phyloP scores from a whole-genome alignment of 805 yeast species.

The Wickerhamiella allomyrinae region DNA sequence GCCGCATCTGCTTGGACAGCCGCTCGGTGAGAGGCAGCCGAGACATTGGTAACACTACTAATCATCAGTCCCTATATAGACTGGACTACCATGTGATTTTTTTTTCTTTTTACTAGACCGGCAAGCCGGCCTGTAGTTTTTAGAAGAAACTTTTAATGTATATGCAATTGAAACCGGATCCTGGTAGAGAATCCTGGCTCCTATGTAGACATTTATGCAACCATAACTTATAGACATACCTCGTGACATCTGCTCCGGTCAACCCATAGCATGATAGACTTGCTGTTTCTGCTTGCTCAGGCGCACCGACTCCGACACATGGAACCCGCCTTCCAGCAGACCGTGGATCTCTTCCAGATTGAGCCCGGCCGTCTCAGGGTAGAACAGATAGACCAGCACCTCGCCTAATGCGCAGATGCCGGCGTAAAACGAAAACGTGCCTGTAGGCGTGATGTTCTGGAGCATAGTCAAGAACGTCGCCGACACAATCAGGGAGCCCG shows the following conservation, averaged over 20 bases:
- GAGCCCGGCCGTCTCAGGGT: conserved; percentile 84
- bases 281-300: conserved; percentile 29
- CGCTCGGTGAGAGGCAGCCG: conserved; percentile 18
- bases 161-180: too few species aligned
- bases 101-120: too few species aligned
- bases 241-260: too few species aligned
- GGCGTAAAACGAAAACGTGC: conserved; percentile 85
- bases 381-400: conserved; percentile 63
- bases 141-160: too few species aligned
- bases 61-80: too few species aligned
- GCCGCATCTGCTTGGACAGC: conserved; percentile 47
- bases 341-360: conserved; percentile 84
- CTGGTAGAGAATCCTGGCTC: too few species aligned
- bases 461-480: conserved; percentile 90
- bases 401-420: conserved; percentile 61
- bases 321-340: conserved; percentile 71
- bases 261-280: conserved; percentile 7
- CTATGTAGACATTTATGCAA: too few species aligned
- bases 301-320: conserved; percentile 49
- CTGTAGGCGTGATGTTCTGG: conserved; percentile 83
- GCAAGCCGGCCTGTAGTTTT: too few species aligned
- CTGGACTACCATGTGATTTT: too few species aligned
- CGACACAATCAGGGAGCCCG: conserved; percentile 82
- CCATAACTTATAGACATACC: too few species aligned
- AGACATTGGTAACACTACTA: too few species aligned